Evolutionary conservation across 192 early-diverging fungal species (phyloP), one percentile per base, ranked within the genome.

Genomic region (Rhizophagus sp.): DNA sequence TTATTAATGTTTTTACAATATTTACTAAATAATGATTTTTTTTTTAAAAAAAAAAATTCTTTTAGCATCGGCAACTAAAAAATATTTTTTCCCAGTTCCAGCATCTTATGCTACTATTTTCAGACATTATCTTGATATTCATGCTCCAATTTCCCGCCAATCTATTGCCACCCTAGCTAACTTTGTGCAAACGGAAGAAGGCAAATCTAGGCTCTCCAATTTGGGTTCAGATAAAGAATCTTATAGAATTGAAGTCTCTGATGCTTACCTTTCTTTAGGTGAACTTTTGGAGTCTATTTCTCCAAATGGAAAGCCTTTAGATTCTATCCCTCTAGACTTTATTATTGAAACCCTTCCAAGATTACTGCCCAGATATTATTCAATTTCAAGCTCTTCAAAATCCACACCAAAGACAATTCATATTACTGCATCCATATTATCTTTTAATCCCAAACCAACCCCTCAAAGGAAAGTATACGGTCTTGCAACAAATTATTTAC

Each of bases 331-430:
- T 0, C 88, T 96, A 73, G 92, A 91, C 78, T 88, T 95, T 30
- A 87, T 96, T 44, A 88, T 98, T 62, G 93, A 97, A 82, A 88
- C 94, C 15, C 88, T 96, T 22, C 89, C 94, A 64, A 93, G 94
- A 47, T 89, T 97, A 52, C 92, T 93, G 79, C 89, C 95, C 24
- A 94, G 98, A 24, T 96, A 97, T 86, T 99, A 99, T 84, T 97
- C 96, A 52, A 98, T 99, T 62, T 97, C 96, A n/a, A 97, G 96
- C 13, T 95, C 95, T 19, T 86, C 95, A 64, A 93, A 91, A 75
- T 90, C 91, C 41, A 82, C 89, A 52, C 96, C 96, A 30, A 91
- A 88, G n/a, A 82, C 84, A 15, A 93, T 96, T 61, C 87, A 89
- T 73, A 87, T 97, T 73, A 99, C 98, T 24, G 96, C 96, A 8